phyloP scores from a whole-genome alignment of 225 moss, liverwort and hornwort genomes.

The Polytrichum formosum region DNA sequence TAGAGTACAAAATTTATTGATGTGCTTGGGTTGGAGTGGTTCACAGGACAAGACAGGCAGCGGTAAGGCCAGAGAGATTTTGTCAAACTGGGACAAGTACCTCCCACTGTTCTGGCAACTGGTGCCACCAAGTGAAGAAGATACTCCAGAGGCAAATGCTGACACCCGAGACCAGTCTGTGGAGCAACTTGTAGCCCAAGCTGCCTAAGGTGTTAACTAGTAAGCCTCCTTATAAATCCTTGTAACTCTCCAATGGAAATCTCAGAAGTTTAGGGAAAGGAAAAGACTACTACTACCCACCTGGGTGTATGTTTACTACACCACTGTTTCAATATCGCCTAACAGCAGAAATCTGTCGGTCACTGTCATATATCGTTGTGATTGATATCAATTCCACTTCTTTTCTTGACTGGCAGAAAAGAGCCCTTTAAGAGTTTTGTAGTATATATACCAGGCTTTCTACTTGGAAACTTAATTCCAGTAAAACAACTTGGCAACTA shows the following conservation, averaged over 20 bases:
- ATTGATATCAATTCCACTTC: background rate
- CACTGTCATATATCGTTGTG: too few species aligned
- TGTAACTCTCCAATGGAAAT: too few species aligned
- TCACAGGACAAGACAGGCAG: slow-evolving; percentile 67
- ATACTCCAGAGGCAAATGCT: slow-evolving; percentile 68
- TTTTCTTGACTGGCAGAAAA: background rate
- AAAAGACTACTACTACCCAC: too few species aligned
- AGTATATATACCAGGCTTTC: background rate
- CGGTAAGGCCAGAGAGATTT: slow-evolving; percentile 39
- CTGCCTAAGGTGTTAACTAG: slow-evolving; percentile 18
- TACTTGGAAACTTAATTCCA: background rate
- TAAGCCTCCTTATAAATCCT: too few species aligned
- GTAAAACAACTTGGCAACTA: background rate
- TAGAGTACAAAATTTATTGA: background rate
- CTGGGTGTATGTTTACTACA: background rate
- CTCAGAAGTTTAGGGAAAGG: too few species aligned
- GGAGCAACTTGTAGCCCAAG: slow-evolving; percentile 31
- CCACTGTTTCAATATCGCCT: background rate
- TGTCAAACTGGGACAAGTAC: slow-evolving; percentile 70
- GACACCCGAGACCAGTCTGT: slow-evolving; percentile 29
- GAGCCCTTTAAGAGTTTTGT: background rate
- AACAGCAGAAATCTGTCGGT: too few species aligned
- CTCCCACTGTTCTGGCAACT: slow-evolving; percentile 79
- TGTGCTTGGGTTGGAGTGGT: slow-evolving; percentile 10
- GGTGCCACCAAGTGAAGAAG: slow-evolving; percentile 86